Base-by-base conservation (phyloP, 2,329 filamentous ascomycete species). In the Aspergillus sp. region DNA sequence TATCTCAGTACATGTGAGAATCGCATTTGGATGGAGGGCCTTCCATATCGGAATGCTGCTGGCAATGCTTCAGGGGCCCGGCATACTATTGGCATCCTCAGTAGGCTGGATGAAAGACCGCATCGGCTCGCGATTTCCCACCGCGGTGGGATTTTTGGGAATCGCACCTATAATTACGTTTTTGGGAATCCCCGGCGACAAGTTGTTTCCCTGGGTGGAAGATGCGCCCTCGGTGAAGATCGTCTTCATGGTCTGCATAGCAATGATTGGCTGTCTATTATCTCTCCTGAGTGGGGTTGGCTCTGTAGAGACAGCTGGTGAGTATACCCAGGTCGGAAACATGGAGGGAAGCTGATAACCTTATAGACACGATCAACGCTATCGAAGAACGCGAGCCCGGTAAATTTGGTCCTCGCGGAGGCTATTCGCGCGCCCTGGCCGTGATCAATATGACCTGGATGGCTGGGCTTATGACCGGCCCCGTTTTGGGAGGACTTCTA, bases 31-130 rank as follows among this genome's bases (percentile, higher is more conserved):
- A 54, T 86, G 82, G 81, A 72, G 77, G 50, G 79, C 83, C 0
- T 77, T 78, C 0, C 82, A 79, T 0, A 81, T 81, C 2, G 83
- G 83, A 2, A 69, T 86, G 3, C 66, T 84, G 12, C 84, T 86
- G 63, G 73, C 85, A 2, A 73, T 79, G 2, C 63, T 89, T 30
- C 81, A 86, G 42, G 70, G 86, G 4, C 87, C 87, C 0, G 44
- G 54, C 8, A 79, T 81, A 12, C 83, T 89, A 65, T 59, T 82
- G 2, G 82, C 82, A 0, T 87, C 87, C 0, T 34, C 85, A 0
- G 80, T 85, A 1, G 86, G 83, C 11, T 74, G 73, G 70, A 64
- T 78, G 12, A 64, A 64, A 12, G 62, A 65, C 27, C 37, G 46
- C n/a, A 19, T 60, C 0, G 63, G 62, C 4, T 50, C 46, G 4